These are phyloP conservation scores for Backusella morwellensis DNA, from an alignment of 192 early-diverging fungal species.

Conservation along the genomic window DNA sequence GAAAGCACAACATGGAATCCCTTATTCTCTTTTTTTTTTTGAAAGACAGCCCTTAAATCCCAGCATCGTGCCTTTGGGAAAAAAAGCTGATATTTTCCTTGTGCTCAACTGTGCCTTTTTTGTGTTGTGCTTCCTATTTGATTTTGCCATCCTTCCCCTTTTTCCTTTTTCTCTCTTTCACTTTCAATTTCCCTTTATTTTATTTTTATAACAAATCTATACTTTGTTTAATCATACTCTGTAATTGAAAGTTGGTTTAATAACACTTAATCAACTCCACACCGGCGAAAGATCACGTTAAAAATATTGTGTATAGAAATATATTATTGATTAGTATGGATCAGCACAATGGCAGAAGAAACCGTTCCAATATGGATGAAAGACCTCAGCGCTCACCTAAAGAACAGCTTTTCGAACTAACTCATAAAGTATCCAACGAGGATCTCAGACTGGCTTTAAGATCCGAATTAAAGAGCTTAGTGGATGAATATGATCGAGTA, in stretches of 20 bases:
- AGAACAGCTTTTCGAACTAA: slow-evolving; percentile 13
- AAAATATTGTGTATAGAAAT: not conserved
- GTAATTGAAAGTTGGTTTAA: not conserved
- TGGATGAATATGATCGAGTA: slow-evolving; percentile 16
- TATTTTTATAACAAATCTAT: not conserved
- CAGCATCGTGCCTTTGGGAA: not conserved
- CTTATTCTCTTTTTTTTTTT: not conserved
- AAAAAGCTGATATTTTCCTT: slow-evolving; percentile 4
- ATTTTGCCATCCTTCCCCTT: not conserved
- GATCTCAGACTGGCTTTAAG: slow-evolving; percentile 12
- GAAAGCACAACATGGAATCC: not conserved
- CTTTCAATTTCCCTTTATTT: not conserved
- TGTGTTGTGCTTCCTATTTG: not conserved
- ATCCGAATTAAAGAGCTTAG: slow-evolving; percentile 4
- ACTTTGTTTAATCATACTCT: not conserved
- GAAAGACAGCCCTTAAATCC: slow-evolving; percentile 1
- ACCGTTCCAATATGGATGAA: not conserved
- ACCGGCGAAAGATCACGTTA: not conserved
- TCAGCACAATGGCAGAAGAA: not conserved
- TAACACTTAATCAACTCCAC: not conserved
- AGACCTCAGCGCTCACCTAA: not conserved
- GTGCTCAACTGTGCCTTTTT: not conserved
- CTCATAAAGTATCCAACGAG: slow-evolving; percentile 19
- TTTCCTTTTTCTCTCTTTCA: not conserved
- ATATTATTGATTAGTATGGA: not conserved